phyloP scores from a whole-genome alignment of 2,329 filamentous ascomycete species.

The Penicillium thymicola region DNA sequence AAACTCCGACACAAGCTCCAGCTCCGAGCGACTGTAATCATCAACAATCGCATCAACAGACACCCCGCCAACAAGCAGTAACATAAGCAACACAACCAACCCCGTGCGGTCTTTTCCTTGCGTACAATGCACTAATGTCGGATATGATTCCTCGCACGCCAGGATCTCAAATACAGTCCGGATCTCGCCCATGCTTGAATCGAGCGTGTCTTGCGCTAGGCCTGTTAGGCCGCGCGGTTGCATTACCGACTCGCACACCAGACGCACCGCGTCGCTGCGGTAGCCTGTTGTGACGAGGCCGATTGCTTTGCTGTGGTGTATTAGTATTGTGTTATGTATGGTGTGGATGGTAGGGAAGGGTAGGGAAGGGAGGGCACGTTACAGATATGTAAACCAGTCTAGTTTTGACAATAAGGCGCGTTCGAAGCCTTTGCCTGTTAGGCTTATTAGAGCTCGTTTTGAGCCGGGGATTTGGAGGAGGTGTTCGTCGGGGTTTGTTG shows the following conservation, averaged over 20 bases:
- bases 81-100: conserved; percentile 63
- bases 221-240: conserved; percentile 67
- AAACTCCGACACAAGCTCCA: conserved; percentile 59
- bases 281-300: conserved; percentile 64
- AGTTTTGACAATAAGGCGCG: conserved; percentile 64
- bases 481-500: conserved; percentile 51
- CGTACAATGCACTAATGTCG: conserved; percentile 75
- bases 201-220: conserved; percentile 66
- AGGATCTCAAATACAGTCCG: conserved; percentile 67
- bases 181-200: conserved; percentile 64
- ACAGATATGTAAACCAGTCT: conserved; percentile 65
- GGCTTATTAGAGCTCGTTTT: conserved; percentile 63
- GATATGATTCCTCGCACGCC: conserved; percentile 52
- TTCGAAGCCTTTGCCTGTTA: conserved; percentile 72
- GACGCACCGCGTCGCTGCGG: conserved; percentile 64
- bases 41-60: conserved; percentile 59
- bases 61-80: conserved; percentile 59
- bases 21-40: conserved; percentile 68
- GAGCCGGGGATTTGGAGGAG: conserved; percentile 63
- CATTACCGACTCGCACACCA: conserved; percentile 70
- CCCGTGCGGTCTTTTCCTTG: conserved; percentile 87
- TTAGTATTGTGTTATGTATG: neutral
- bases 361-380: conserved; percentile 22
- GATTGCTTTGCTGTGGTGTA: conserved; percentile 54
- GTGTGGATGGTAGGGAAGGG: no score